These are phyloP conservation scores for Penicillium sp. DNA, from an alignment of 2,329 filamentous ascomycete genomes.

Conservation along the genomic window DNA sequence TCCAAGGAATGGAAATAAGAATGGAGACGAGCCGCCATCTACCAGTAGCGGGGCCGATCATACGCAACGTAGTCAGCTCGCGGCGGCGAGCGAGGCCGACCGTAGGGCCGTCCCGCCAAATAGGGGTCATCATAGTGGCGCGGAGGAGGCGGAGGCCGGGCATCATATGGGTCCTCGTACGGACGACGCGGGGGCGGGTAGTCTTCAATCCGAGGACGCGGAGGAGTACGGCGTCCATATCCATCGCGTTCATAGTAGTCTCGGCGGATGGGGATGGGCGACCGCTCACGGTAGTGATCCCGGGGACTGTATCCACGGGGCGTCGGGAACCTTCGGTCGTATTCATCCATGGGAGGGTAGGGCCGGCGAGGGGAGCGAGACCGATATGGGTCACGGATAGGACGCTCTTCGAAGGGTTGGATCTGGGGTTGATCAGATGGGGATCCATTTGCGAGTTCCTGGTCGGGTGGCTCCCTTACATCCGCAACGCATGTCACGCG, in stretches of 20 bases:
- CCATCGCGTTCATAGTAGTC: constrained; percentile 82
- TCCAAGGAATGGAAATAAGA: constrained; percentile 14
- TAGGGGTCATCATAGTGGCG: constrained; percentile 58
- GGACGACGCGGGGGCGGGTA: constrained; percentile 59
- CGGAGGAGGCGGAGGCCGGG: constrained; percentile 48
- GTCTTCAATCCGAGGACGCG: constrained; percentile 72
- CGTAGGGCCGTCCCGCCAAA: constrained; percentile 53
- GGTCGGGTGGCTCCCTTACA: constrained; percentile 53
- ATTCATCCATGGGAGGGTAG: constrained; percentile 67
- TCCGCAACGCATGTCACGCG: constrained; percentile 82
- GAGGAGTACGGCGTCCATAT: constrained; percentile 74
- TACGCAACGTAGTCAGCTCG: constrained; percentile 41
- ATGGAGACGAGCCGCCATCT: constrained; percentile 21
- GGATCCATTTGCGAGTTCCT: constrained; percentile 6
- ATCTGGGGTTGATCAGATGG: constrained; percentile 51
- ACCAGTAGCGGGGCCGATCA: constrained; percentile 45
- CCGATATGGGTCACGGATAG: constrained; percentile 64
- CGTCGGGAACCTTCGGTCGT: constrained; percentile 74
- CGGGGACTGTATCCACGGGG: constrained; percentile 80
- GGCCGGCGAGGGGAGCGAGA: constrained; percentile 75
- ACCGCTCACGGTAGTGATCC: constrained; percentile 81
- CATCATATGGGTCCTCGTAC: constrained; percentile 59
- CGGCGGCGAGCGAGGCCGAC: constrained; percentile 44
- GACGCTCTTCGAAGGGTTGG: constrained; percentile 64
- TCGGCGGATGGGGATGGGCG: constrained; percentile 63